These are phyloP conservation scores for Omphalea diandra DNA, from an alignment of 441 rosid genomes.

Conservation along the genomic window DNA sequence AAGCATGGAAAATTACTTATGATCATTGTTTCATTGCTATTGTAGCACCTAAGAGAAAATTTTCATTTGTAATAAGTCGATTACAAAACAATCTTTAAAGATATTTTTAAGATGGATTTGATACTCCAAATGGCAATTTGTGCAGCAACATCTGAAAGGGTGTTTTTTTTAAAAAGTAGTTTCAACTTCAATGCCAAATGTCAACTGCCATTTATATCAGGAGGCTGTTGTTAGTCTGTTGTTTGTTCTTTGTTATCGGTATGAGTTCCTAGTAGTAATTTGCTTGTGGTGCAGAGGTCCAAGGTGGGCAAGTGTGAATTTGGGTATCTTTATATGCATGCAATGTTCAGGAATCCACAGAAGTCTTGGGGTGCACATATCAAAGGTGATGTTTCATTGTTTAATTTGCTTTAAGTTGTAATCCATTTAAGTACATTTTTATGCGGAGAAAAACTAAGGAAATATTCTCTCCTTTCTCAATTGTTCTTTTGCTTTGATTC, in stretches of 20 bases:
- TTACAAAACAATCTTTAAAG: background rate
- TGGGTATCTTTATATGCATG: constrained; percentile 83
- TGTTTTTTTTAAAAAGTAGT: background rate
- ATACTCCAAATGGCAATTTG: background rate
- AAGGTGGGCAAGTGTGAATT: constrained; percentile 82
- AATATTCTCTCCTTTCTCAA: too few relatives aligned
- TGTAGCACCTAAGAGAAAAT: background rate
- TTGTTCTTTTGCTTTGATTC: too few relatives aligned
- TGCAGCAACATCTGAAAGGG: background rate
- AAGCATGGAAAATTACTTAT: background rate
- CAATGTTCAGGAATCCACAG: constrained; percentile 82
- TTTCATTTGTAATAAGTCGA: background rate
- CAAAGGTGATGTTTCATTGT: constrained; percentile 45
- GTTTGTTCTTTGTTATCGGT: constrained; percentile 4
- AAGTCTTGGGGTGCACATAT: constrained; percentile 81
- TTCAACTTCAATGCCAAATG: background rate
- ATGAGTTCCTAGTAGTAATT: constrained; percentile 24
- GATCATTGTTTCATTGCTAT: background rate
- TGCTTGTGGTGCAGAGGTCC: constrained; percentile 62
- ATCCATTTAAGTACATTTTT: too few relatives aligned
- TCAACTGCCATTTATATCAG: constrained; percentile 17
- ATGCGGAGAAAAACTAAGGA: too few relatives aligned
- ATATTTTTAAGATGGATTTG: background rate
- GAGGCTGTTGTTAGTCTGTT: background rate
- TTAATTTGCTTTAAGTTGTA: background rate